phyloP scores from a whole-genome alignment of 352 stramenopile genomes.

The Aphanomyces cochlioides region DNA sequence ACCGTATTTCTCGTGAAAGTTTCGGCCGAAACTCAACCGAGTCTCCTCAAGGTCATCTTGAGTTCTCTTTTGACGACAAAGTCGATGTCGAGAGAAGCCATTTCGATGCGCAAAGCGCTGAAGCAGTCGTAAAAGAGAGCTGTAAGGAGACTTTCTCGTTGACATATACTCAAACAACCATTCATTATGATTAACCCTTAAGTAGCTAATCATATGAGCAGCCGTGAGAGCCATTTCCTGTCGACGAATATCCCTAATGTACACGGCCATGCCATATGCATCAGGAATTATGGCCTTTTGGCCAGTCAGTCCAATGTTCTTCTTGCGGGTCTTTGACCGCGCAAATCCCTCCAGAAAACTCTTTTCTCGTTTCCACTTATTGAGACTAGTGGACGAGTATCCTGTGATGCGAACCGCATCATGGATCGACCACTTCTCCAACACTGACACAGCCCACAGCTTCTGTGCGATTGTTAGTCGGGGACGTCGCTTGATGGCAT shows the following conservation, averaged over 20 bases:
- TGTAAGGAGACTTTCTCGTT: background rate
- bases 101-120: background rate
- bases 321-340: background rate
- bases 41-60: background rate
- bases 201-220: background rate
- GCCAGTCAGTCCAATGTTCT: background rate
- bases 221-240: background rate
- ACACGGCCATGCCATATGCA: background rate
- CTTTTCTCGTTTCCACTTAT: background rate
- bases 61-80: background rate
- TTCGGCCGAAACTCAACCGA: background rate
- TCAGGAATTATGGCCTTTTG: background rate
- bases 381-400: background rate
- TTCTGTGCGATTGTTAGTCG: too few relatives aligned
- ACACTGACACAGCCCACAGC: too few relatives aligned
- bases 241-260: background rate
- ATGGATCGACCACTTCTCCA: too few relatives aligned
- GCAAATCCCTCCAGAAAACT: background rate
- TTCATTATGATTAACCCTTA: background rate
- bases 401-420: background rate
- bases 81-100: background rate
- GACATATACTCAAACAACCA: background rate
- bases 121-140: background rate
- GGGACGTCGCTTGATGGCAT: too few relatives aligned
- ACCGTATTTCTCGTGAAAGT: background rate